Base-by-base conservation (phyloP, 352 stramenopile species). In the Phytophthora fragariaefolia region DNA sequence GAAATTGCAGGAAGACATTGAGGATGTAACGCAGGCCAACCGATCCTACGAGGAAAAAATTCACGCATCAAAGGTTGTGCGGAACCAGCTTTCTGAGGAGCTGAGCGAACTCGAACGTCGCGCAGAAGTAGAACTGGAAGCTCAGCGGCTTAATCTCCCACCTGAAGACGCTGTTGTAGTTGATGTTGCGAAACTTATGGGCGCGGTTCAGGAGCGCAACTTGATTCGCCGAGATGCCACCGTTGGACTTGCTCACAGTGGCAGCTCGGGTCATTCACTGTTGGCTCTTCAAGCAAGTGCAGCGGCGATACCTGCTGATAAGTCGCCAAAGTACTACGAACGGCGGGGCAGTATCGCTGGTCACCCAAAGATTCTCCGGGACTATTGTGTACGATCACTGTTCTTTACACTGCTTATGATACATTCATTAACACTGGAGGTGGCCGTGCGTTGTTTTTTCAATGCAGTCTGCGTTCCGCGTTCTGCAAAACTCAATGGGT, bases 101-200 rank as follows among this genome's bases (percentile, higher is more conserved):
- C 58, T 93, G 15, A 67, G 73, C 12, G 80, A 89, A 30, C 63
- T 91, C 5, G 85, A 93, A 43, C 81, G 73, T 1, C 70, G 77
- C 8, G 82, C 80, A 0, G 83, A 93, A 30, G 51, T 80, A 6
- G 74, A 80, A 20, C 52, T 71, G 3, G 85, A 90, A 22, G 80
- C 86, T 36, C 79, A 87, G 36, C 71, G 75, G 23, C 59, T 89
- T 10, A 82, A 80, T 26, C 51, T 92, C n/a, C 85, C 83, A 1
- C 82, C 85, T 10, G 82, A 89, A 63, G 78, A 90, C 6, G 74
- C 80, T 8, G 73, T 90, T 0, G 65, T 92, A 22, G 82, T 91
- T 18, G 83, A 93, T 50, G 69, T 89, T 15, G 66, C 77, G 0
- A 78, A 77, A 5, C 67, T 93, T 28, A 89, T 93, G 81, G 74